phyloP scores from a whole-genome alignment of 768 basidiomycete species.

The Udeniomyces megalosporus region DNA sequence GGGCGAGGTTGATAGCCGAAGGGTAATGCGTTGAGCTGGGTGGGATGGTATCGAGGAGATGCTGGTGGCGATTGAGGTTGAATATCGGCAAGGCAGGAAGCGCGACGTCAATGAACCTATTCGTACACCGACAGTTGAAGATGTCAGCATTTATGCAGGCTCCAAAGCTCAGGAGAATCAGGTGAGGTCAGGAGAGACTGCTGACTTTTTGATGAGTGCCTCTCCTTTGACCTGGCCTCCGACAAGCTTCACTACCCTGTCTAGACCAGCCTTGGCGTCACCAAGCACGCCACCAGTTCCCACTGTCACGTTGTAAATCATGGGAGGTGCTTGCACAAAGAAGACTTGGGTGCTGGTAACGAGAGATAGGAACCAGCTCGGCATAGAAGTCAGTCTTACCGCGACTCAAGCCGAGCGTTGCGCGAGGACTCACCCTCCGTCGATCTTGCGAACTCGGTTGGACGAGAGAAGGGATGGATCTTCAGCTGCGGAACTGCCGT shows the following conservation, averaged over 20 bases:
- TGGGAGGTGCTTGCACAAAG: slow-evolving; percentile 3
- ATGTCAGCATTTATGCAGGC: no score
- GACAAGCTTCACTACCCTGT: not conserved
- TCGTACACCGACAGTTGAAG: no score
- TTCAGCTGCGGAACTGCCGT: slow-evolving; percentile 1
- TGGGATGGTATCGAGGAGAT: not conserved
- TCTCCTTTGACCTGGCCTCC: not conserved
- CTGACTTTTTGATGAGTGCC: slow-evolving; percentile 3
- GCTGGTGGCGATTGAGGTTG: slow-evolving; percentile 4
- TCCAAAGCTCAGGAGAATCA: not conserved
- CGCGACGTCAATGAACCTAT: slow-evolving; percentile 3
- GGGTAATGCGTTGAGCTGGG: slow-evolving; percentile 2
- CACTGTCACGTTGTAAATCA: not conserved
- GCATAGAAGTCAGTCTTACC: no score
- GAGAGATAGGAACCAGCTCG: no score
- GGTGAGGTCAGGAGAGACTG: not conserved
- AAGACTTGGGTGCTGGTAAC: slow-evolving; percentile 7
- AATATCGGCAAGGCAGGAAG: slow-evolving; percentile 14
- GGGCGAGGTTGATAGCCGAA: not conserved
- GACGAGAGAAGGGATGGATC: slow-evolving; percentile 13
- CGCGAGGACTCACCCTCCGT: no score
- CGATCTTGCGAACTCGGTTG: slow-evolving; percentile 5
- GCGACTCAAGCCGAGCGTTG: not conserved
- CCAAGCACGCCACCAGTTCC: not conserved
- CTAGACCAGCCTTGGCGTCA: not conserved